Percentiles rank a stretch among this genome's conserved stretches.
These are phyloP conservation scores for Haplographium delicatum DNA, from an alignment of 495 filamentous ascomycete genomes.

Conservation along the genomic window DNA sequence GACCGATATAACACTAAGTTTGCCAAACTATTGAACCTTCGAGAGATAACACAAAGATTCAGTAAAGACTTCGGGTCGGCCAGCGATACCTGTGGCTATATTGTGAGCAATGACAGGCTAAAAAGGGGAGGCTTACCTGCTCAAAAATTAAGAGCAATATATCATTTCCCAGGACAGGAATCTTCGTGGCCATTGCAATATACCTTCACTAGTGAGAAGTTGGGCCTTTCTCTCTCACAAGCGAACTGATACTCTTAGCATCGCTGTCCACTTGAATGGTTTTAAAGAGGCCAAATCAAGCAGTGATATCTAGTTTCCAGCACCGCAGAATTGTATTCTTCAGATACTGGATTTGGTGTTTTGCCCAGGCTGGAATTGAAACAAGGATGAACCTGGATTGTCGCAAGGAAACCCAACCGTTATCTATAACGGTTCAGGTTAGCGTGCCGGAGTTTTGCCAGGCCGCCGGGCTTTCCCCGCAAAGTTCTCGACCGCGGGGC, in stretches of 20 bases:
- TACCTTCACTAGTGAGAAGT: too few species aligned
- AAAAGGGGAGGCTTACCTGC: not conserved
- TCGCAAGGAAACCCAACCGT: not conserved
- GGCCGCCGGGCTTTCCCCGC: not conserved
- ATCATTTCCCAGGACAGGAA: too few species aligned
- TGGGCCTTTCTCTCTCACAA: too few species aligned
- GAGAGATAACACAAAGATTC: not conserved
- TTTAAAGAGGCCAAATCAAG: too few species aligned
- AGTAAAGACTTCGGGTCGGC: not conserved
- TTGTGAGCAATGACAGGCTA: not conserved
- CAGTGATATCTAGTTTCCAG: too few species aligned
- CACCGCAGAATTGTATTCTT: too few species aligned
- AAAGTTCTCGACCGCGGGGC: not conserved
- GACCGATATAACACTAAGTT: too few species aligned
- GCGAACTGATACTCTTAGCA: too few species aligned
- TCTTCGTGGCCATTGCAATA: too few species aligned
- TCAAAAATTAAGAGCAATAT: not conserved
- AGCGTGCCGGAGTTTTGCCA: not conserved
- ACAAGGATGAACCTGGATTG: not conserved
- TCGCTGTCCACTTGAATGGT: too few species aligned
- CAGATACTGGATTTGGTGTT: too few species aligned
- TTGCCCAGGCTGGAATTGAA: not conserved
- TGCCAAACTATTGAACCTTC: too few species aligned
- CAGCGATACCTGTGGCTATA: not conserved
- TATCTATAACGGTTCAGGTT: not conserved